phyloP scores from a whole-genome alignment of 306 rosid species.

The Malus domestica region DNA sequence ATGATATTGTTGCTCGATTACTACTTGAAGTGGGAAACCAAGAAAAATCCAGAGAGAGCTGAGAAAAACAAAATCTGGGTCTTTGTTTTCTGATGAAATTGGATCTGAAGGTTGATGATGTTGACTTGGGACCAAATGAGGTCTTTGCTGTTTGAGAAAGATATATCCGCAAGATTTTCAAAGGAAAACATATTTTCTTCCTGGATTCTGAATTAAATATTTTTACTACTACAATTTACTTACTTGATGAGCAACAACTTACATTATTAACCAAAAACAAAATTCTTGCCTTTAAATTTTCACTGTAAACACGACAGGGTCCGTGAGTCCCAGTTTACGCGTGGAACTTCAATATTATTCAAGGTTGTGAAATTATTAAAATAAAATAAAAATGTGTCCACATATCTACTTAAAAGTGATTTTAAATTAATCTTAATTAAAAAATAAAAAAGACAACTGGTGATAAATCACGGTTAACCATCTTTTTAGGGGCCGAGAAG shows the following conservation, averaged over 20 bases:
- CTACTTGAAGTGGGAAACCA: not conserved
- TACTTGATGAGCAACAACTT: not conserved
- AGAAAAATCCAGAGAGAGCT: not conserved
- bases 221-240: not conserved
- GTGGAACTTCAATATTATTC: not conserved
- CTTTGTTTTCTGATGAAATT: not conserved
- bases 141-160: not conserved
- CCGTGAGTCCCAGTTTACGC: not conserved
- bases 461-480: accelerated
- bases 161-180: not conserved
- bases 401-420: no score
- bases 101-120: constrained; percentile 35
- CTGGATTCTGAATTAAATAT: not conserved
- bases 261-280: not conserved
- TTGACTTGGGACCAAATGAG: constrained; percentile 29
- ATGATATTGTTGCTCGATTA: not conserved
- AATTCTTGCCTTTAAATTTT: not conserved
- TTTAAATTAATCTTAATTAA: no score
- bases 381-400: no score
- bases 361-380: not conserved
- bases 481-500: accelerated
- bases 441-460: accelerated
- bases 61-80: not conserved
- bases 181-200: not conserved
- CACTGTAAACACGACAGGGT: not conserved